A percentile compares a stretch with the other conserved stretches of the same genome.
phyloP scores from a whole-genome alignment of 768 basidiomycete genomes.

The Hygrocybe coccinea region DNA sequence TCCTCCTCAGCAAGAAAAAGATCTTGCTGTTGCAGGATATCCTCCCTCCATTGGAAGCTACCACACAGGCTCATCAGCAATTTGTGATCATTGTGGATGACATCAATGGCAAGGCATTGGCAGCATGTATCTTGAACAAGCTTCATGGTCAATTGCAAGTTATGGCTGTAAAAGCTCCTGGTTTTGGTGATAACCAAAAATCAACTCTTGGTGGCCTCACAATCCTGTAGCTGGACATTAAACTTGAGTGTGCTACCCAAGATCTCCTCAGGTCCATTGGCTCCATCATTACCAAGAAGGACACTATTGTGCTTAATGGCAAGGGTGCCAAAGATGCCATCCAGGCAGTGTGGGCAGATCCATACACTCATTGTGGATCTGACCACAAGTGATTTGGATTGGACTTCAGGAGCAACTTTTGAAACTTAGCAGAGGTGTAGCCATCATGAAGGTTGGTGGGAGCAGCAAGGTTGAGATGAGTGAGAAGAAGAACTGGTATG shows the following conservation, averaged over 20 bases:
- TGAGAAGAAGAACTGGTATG: slow-evolving; percentile 99
- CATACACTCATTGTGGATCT: slow-evolving; percentile 74
- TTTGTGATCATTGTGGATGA: slow-evolving; percentile 97
- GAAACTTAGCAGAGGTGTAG: slow-evolving; percentile 93
- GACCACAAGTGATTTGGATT: slow-evolving; percentile 89
- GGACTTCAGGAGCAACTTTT: slow-evolving; percentile 84
- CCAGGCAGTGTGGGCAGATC: slow-evolving; percentile 89
- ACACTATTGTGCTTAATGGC: slow-evolving; percentile 93
- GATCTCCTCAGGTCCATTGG: slow-evolving; percentile 91
- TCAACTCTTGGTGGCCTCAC: slow-evolving; percentile 94
- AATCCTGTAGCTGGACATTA: slow-evolving; percentile 95
- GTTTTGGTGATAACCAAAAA: slow-evolving; percentile 99
- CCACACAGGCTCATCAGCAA: slow-evolving; percentile 78
- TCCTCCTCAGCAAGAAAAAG: slow-evolving; percentile 96
- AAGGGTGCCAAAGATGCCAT: slow-evolving; percentile 87
- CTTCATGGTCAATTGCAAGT: slow-evolving; percentile 96
- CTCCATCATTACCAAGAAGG: slow-evolving; percentile 90
- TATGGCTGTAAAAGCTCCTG: slow-evolving; percentile 95
- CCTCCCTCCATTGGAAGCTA: slow-evolving; percentile 81
- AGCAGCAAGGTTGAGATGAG: slow-evolving; percentile 91
- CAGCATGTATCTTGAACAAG: slow-evolving; percentile 98
- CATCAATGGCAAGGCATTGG: slow-evolving; percentile 94
- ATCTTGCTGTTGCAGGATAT: slow-evolving; percentile 93
- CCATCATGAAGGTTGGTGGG: slow-evolving; percentile 97
- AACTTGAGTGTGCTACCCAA: slow-evolving; percentile 83